Evolutionary conservation across 192 early-diverging fungal genomes (phyloP), one percentile per base, ranked within the genome.

Genomic region (Coemansia asiatica): DNA sequence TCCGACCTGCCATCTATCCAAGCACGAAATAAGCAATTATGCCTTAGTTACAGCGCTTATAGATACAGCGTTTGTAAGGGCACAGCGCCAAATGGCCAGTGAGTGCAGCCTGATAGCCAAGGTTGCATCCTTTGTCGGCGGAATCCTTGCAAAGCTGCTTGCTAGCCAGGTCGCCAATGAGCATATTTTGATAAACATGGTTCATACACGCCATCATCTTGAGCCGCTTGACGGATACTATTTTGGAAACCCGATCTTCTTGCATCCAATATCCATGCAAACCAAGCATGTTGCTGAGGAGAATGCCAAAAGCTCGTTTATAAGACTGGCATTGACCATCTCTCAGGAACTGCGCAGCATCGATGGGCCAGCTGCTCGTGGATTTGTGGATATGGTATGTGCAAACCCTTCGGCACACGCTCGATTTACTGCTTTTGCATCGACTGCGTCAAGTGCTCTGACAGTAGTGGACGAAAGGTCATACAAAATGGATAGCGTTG

Each of bases 21-120:
- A 18, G 27, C 35, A 57, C 16, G 31, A 44, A 44, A 44, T 61
- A 21, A 49, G 63, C 8, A 53, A 67, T 1, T 79, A 74, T 46
- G 61, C 76, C 0, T 16, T 75, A 54, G 58, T 81, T 19, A 46
- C 69, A 8, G 66, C 78, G 2, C 46, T 81, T 27, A 60, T 71
- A 36, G 36, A 64, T 23, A 60, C 46, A 46, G 21, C 69, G 5
- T 28, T 81, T 6, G 67, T 56, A 9, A 60, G 61, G 31, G 75
- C 69, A 22, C 61, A 66, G 38, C 49, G 25, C 10, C 10, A 26
- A 6, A 12, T 48, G 0, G 22, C 23, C 13, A 10, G 28, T 12
- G 21, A 9, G 0, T 13, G 38, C 9, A 28, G 68, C 1, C 1
- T 55, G 15, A 7, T 71, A 13, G 40, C n/a, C 27, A 59, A 29